phyloP scores from a whole-genome alignment of 2,329 filamentous ascomycete species.

The Ceratocystis cubensis region DNA sequence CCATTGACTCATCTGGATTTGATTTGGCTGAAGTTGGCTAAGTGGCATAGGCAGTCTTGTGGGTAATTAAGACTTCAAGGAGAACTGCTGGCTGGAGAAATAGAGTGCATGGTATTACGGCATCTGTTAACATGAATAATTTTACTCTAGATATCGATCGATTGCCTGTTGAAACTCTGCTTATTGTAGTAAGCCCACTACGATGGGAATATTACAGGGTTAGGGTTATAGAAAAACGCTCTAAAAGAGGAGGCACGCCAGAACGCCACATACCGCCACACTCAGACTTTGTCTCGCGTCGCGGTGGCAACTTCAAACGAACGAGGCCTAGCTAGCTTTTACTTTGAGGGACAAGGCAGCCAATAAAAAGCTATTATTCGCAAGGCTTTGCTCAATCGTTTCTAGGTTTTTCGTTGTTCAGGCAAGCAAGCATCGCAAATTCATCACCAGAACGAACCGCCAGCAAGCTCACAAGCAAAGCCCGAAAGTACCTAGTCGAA shows the following conservation, averaged over 20 bases:
- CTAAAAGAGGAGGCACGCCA: too few species aligned
- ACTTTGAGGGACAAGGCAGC: not conserved
- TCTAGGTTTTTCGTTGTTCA: not conserved
- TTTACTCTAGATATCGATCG: too few species aligned
- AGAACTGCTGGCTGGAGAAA: too few species aligned
- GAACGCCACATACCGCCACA: not conserved
- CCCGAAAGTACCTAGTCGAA: not conserved
- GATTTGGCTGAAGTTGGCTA: too few species aligned
- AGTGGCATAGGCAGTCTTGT: too few species aligned
- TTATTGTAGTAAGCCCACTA: too few species aligned
- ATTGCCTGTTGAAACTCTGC: too few species aligned
- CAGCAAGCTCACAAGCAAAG: not conserved
- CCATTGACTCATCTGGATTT: too few species aligned
- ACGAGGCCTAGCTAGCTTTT: not conserved
- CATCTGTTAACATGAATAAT: too few species aligned
- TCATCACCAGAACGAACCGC: not conserved
- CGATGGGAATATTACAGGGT: too few species aligned
- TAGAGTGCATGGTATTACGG: too few species aligned
- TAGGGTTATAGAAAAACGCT: not conserved
- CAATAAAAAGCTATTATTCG: not conserved
- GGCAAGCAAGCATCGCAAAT: not conserved
- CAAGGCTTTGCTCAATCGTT: not conserved
- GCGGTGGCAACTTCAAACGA: not conserved
- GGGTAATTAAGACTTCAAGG: too few species aligned
- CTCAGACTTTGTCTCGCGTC: not conserved